Conservation (phyloP, 1,284 basidiomycete species). For the Mycena sp. region DNA sequence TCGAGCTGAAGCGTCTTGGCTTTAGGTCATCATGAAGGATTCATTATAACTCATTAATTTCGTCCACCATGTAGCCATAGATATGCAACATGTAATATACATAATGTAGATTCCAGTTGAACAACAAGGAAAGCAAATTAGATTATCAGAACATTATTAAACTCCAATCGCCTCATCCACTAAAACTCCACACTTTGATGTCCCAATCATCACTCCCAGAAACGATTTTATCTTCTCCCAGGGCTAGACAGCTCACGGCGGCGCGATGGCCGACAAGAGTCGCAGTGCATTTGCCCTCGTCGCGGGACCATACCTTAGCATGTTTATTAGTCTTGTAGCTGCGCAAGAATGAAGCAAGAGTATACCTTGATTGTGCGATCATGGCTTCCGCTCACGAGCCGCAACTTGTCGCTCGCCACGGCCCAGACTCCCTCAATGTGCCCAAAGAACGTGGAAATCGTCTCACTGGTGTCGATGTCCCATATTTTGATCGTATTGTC, state of each 20-base stretch:
- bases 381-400: conserved; percentile 92
- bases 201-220: conserved; percentile 93
- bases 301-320: conserved; percentile 88
- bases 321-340: conserved; percentile 1
- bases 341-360: conserved; percentile 34
- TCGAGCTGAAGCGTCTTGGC: conserved; percentile 18
- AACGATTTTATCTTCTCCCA: conserved; percentile 96
- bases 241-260: conserved; percentile 90
- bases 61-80: conserved; percentile 11
- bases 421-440: conserved; percentile 98
- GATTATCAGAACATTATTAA: too few relatives aligned
- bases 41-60: neutral
- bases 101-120: conserved; percentile 2
- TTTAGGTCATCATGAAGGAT: conserved; percentile 6
- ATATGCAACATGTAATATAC: neutral
- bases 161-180: conserved; percentile 8
- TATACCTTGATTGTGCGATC: conserved; percentile 90
- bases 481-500: conserved; percentile 98
- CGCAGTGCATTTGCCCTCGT: conserved; percentile 87
- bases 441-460: conserved; percentile 90
- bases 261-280: conserved; percentile 96
- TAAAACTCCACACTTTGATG: conserved; percentile 84
- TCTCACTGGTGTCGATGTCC: conserved; percentile 91
- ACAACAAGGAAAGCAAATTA: conserved; percentile 16
- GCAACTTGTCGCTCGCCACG: conserved; percentile 91